Conservation (phyloP, 768 basidiomycete species). For the Pleurotus pulmonarius region DNA sequence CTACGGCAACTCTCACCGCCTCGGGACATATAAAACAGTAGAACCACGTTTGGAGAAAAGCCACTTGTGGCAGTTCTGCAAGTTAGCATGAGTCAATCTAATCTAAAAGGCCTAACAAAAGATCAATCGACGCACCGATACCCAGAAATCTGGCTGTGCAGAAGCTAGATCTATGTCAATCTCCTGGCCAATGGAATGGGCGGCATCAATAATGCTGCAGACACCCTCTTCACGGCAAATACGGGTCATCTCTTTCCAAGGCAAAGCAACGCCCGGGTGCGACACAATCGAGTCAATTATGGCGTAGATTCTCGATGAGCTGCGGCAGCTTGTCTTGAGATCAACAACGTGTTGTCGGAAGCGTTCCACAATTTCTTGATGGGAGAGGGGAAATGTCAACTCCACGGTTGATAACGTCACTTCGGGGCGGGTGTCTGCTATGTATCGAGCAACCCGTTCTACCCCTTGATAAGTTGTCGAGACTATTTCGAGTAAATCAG, state of each 20-base stretch:
- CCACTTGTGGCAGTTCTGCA: conserved; percentile 76
- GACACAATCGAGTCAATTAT: conserved; percentile 65
- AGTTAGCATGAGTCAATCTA: not conserved
- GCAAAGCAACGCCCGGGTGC: conserved; percentile 57
- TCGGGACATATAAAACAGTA: conserved; percentile 42
- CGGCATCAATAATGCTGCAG: conserved; percentile 67
- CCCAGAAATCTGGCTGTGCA: conserved; percentile 67
- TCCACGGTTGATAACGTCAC: conserved; percentile 28
- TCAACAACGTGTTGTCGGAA: conserved; percentile 35
- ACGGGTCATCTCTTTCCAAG: conserved; percentile 68
- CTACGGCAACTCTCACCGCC: conserved; percentile 15
- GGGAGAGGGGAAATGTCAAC: conserved; percentile 3
- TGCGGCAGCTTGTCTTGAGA: not conserved
- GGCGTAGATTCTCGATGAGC: conserved; percentile 35
- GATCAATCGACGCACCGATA: conserved; percentile 44
- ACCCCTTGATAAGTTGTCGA: conserved; percentile 1
- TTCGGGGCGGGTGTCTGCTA: conserved; percentile 45
- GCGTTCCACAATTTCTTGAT: conserved; percentile 46
- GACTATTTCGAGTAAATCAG: not conserved
- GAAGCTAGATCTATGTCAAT: conserved; percentile 52
- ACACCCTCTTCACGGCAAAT: conserved; percentile 63
- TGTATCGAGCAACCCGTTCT: conserved; percentile 21
- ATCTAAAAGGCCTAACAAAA: not conserved
- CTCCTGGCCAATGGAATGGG: conserved; percentile 77
- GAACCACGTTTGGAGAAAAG: conserved; percentile 54